Percentiles rank a stretch among this genome's conserved stretches.
These are phyloP conservation scores for Astrocystis sublimbata DNA, from an alignment of 495 filamentous ascomycete genomes.

Conservation along the genomic window DNA sequence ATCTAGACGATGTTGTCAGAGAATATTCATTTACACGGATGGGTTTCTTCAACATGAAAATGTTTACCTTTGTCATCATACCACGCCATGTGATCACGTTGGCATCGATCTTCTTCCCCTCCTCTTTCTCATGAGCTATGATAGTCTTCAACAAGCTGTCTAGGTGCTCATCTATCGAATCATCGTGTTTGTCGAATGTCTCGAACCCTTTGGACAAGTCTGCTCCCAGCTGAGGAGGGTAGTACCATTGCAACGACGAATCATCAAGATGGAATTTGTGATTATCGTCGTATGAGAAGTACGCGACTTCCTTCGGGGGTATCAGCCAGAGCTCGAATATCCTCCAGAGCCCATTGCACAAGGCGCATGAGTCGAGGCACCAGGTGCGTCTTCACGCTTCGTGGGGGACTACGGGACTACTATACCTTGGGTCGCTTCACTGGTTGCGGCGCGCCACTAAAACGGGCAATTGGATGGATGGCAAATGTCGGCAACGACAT, in stretches of 20 bases:
- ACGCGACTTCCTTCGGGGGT: slow-evolving; percentile 70
- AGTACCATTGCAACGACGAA: slow-evolving; percentile 83
- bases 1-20: slow-evolving; percentile 55
- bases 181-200: slow-evolving; percentile 80
- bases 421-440: slow-evolving; percentile 69
- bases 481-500: slow-evolving; percentile 45
- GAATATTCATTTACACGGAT: not conserved
- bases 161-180: slow-evolving; percentile 80
- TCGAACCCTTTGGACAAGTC: slow-evolving; percentile 79
- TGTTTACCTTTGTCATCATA: slow-evolving; percentile 92
- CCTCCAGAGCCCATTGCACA: not conserved
- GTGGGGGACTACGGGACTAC: slow-evolving; percentile 11
- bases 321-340: not conserved
- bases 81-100: slow-evolving; percentile 93
- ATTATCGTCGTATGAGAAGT: slow-evolving; percentile 85
- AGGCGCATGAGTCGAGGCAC: not conserved
- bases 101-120: slow-evolving; percentile 64
- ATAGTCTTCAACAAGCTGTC: slow-evolving; percentile 81
- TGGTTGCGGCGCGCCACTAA: slow-evolving; percentile 59
- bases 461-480: slow-evolving; percentile 63
- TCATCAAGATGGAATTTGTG: slow-evolving; percentile 76
- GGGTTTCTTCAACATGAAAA: not conserved
- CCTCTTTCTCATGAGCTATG: slow-evolving; percentile 65
- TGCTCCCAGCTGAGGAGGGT: slow-evolving; percentile 68
- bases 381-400: not conserved